These are phyloP conservation scores for Balansia obtecta DNA, from an alignment of 2,329 filamentous ascomycete species.

Conservation along the genomic window DNA sequence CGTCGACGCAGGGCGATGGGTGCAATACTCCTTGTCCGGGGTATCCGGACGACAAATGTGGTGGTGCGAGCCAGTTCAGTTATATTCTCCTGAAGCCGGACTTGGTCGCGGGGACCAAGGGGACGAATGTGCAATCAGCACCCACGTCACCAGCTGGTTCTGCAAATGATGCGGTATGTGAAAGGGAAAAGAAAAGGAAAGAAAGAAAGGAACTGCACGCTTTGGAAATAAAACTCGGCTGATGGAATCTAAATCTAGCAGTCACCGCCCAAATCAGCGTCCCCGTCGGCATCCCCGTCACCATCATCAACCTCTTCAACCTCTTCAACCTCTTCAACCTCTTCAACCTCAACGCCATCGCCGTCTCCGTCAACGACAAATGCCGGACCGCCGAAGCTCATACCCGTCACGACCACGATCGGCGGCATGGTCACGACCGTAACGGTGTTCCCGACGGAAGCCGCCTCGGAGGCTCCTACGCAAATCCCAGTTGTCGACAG, in stretches of 20 bases:
- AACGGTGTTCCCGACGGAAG: background rate
- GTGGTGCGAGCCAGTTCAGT: conserved; percentile 1
- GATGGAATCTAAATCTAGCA: no score
- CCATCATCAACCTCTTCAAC: background rate
- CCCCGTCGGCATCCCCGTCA: background rate
- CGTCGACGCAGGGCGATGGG: background rate
- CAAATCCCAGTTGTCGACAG: background rate
- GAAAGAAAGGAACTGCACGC: background rate
- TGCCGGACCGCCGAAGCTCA: background rate
- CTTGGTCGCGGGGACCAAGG: background rate
- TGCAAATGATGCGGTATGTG: background rate
- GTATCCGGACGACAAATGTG: conserved; percentile 4
- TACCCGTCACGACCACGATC: background rate
- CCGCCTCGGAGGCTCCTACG: background rate
- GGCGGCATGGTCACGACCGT: background rate
- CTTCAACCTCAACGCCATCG: background rate
- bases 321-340: no score
- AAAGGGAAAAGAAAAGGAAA: no score
- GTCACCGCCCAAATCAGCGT: background rate
- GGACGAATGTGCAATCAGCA: background rate
- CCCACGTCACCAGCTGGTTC: background rate
- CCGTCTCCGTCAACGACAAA: background rate
- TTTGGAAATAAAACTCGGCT: no score
- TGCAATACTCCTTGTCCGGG: conserved; percentile 3
- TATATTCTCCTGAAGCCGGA: conserved; percentile 2